Evolutionary conservation across 257 asterid genomes (phyloP).

Genomic region (Solanum medicagineum): DNA sequence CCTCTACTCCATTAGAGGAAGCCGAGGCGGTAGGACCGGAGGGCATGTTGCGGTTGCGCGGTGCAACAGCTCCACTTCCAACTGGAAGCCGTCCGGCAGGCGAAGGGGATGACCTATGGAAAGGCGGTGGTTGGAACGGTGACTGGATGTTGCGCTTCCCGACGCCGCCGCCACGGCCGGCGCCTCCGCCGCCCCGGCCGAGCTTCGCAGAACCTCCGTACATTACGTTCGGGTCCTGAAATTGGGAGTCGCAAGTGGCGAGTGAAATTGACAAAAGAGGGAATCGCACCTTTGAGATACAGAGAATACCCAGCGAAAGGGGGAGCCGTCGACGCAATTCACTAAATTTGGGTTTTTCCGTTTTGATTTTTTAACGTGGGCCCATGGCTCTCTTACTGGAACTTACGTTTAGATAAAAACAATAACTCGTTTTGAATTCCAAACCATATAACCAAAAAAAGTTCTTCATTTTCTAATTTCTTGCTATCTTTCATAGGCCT

Average conservation of each 20-base stretch:
- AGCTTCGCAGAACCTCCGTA: constrained; percentile 60
- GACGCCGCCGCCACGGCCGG: constrained; percentile 34
- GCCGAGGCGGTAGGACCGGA: constrained; percentile 23
- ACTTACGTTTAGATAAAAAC: not conserved
- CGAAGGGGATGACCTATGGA: constrained; percentile 37
- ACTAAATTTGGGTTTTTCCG: not conserved
- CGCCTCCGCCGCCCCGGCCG: constrained; percentile 78
- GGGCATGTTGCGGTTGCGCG: constrained; percentile 42
- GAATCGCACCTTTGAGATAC: constrained; percentile 1
- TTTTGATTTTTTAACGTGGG: not conserved
- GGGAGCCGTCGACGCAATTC: not conserved
- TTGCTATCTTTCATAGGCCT: not conserved
- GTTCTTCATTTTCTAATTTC: too few species aligned
- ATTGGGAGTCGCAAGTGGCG: not conserved
- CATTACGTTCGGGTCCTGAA: constrained; percentile 28
- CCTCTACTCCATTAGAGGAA: constrained; percentile 34
- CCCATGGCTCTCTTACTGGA: not conserved
- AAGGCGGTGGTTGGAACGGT: constrained; percentile 44
- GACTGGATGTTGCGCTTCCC: constrained; percentile 45
- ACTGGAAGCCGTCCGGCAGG: constrained; percentile 44
- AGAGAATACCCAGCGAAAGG: not conserved
- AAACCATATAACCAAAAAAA: not conserved
- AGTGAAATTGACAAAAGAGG: not conserved
- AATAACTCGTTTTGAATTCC: not conserved
- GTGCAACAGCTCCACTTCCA: constrained; percentile 21